These are phyloP conservation scores for Keithomyces neogunnii DNA, from an alignment of 2,329 filamentous ascomycete species.

Conservation along the genomic window DNA sequence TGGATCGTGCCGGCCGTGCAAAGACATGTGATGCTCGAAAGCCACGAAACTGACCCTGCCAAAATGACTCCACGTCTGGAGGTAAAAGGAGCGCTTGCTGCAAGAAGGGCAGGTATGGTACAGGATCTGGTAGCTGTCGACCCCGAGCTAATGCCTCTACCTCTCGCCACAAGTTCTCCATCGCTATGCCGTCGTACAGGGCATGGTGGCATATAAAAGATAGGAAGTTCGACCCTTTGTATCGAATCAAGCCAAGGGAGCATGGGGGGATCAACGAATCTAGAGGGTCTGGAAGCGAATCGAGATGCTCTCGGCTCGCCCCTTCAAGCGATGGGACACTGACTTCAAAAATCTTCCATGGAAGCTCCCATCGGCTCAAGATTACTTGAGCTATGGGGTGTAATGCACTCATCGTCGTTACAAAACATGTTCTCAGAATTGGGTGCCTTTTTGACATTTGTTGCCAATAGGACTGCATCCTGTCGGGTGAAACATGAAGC, in stretches of 20 bases:
- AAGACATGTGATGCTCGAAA: slow-evolving; percentile 31
- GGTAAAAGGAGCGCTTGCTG: slow-evolving; percentile 43
- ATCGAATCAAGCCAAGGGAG: slow-evolving; percentile 33
- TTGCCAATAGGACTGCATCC: slow-evolving; percentile 53
- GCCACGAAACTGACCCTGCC: slow-evolving; percentile 46
- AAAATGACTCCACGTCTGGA: slow-evolving; percentile 52
- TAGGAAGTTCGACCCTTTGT: slow-evolving; percentile 23
- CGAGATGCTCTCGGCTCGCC: slow-evolving; percentile 31
- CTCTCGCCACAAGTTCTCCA: slow-evolving; percentile 61
- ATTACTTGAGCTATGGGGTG: slow-evolving; percentile 68
- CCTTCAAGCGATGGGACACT: slow-evolving; percentile 24
- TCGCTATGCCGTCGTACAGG: slow-evolving; percentile 77
- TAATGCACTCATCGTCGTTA: slow-evolving; percentile 49
- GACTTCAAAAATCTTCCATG: slow-evolving; percentile 30
- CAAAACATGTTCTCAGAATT: slow-evolving; percentile 72
- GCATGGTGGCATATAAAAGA: slow-evolving; percentile 65
- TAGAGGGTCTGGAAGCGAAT: slow-evolving; percentile 28
- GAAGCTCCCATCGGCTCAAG: slow-evolving; percentile 35
- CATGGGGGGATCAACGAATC: slow-evolving; percentile 37
- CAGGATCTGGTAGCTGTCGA: slow-evolving; percentile 34
- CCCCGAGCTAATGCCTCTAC: slow-evolving; percentile 51
- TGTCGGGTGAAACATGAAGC: slow-evolving; percentile 39
- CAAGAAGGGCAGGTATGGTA: slow-evolving; percentile 58
- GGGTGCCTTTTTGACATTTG: slow-evolving; percentile 57
- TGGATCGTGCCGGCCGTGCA: slow-evolving; percentile 9